Evolutionary conservation across 208 protist genomes (phyloP).

Genomic region (Porcisia hertigi): DNA sequence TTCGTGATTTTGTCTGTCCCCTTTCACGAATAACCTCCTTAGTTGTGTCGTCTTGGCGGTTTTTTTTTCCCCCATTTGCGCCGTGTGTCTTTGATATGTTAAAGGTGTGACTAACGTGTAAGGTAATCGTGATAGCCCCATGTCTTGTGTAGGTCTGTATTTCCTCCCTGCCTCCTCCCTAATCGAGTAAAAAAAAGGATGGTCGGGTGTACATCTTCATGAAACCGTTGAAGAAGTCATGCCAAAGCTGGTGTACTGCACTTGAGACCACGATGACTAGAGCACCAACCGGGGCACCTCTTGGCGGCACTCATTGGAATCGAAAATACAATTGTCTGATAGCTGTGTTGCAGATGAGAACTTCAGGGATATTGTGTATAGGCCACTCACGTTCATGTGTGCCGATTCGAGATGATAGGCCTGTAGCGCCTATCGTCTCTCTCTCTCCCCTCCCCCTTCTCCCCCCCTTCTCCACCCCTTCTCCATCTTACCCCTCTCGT

Average conservation of each 20-base stretch:
- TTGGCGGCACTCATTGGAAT: neutral
- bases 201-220: neutral
- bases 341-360: neutral
- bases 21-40: neutral
- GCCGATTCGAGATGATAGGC: neutral
- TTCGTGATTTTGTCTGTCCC: neutral
- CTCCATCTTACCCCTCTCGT: neutral
- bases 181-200: neutral
- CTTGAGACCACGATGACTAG: no score
- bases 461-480: neutral
- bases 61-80: conserved; percentile 6
- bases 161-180: no score
- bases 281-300: neutral
- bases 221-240: neutral
- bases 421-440: neutral
- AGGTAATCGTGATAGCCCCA: neutral
- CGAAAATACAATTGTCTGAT: no score
- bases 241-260: neutral
- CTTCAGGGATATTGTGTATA: neutral
- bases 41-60: neutral
- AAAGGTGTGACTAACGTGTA: conserved; percentile 7
- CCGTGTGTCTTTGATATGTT: no score
- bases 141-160: neutral
- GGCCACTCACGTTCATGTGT: neutral
- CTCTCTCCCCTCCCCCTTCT: neutral